Base-by-base conservation (phyloP, 495 filamentous ascomycete genomes). In the Jackrogersella multiformis region DNA sequence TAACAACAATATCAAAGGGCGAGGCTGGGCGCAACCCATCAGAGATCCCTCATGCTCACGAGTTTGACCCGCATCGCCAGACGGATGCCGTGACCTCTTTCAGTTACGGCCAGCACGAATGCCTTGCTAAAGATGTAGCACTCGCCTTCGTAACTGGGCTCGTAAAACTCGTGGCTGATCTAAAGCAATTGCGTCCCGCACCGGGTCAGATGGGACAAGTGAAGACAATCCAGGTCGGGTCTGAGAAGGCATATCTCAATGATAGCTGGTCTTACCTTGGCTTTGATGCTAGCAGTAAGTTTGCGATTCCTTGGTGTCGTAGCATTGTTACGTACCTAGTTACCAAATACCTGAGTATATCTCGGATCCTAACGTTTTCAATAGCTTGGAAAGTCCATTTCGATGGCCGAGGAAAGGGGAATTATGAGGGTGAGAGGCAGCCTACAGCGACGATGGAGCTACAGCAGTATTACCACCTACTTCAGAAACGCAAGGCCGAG, bases 261-360 rank as follows among this genome's bases (percentile, higher is more conserved):
- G 75, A 79, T 35, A 79, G 72, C 54, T 79, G 77, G 77, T 76
- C 74, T n/a, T 76, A 73, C 26, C 65, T 79, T 18, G 67, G 66
- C 24, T 77, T 75, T 49, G 77, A 79, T 35, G 71, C 75, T 55
- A 72, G 71, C 60, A 77, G 66, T 58, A 77, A 72, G 60, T 72
- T 68, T 26, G 0, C 23, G 30, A 42, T 48, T 5, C 18, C 5
- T 21, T 59, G 21, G 13, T 5, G 2, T 10, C 5, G 28, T 20
- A 18, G 4, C 9, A 1, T 44, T 7, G 12, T 26, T 2, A 20
- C 7, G 5, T 2, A 38, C 26, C 3, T 30, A 7, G 4, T 30
- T 30, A 30, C 26, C 26, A n/a, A n/a, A n/a, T n/a, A n/a, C n/a
- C n/a, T n/a, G n/a, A n/a, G n/a, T n/a, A n/a, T n/a, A n/a, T n/a